phyloP scores from a whole-genome alignment of 2,329 filamentous ascomycete species.

The Camptophora hylomeconis region DNA sequence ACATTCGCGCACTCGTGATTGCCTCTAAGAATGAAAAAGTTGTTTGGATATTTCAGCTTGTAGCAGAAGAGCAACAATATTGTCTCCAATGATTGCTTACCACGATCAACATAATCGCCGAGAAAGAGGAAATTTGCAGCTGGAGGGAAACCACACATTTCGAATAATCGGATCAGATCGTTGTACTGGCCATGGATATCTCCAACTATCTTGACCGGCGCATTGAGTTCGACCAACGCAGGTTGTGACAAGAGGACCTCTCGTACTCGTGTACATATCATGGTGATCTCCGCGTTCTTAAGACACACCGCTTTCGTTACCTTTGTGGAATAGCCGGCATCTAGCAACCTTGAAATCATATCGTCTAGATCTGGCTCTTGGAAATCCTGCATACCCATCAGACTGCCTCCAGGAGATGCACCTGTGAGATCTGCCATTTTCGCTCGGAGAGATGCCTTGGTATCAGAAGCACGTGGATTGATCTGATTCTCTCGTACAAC shows the following conservation, averaged over 20 bases:
- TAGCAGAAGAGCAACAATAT: constrained; percentile 88
- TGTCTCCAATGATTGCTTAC: constrained; percentile 90
- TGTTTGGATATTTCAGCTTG: constrained; percentile 93
- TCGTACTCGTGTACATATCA: constrained; percentile 77
- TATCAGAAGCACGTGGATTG: constrained; percentile 45
- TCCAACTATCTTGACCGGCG: constrained; percentile 94
- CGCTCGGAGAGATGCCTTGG: constrained; percentile 24
- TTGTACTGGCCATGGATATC: constrained; percentile 96
- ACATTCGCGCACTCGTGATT: constrained; percentile 98
- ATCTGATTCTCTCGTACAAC: constrained; percentile 63
- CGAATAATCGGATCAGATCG: constrained; percentile 90
- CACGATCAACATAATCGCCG: constrained; percentile 91
- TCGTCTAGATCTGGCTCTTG: constrained; percentile 92
- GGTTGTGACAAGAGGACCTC: constrained; percentile 88
- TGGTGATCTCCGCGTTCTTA: constrained; percentile 93
- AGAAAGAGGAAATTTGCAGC: constrained; percentile 86
- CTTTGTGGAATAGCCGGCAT: constrained; percentile 91
- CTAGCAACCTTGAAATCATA: constrained; percentile 86
- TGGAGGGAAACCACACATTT: constrained; percentile 96
- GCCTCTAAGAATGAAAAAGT: constrained; percentile 87
- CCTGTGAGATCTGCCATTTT: constrained; percentile 21
- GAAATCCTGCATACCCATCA: constrained; percentile 81
- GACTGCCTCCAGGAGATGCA: constrained; percentile 36
- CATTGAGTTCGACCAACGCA: constrained; percentile 77
- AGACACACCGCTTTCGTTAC: constrained; percentile 95